Conservation (phyloP, 2,329 filamentous ascomycete genomes). For the Aspergillus texensis region DNA sequence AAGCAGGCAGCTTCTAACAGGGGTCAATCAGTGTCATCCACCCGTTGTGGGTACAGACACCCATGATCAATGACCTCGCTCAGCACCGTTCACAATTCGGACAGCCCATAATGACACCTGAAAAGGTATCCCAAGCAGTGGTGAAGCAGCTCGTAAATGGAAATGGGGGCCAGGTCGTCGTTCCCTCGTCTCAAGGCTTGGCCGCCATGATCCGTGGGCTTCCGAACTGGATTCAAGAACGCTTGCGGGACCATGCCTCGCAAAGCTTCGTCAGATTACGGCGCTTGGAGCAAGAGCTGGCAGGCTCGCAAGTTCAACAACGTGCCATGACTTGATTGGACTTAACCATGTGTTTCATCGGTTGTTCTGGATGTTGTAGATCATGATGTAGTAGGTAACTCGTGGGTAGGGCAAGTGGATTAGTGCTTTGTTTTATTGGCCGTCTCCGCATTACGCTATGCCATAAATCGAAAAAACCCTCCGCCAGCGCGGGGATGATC, state of each 20-base stretch:
- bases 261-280: neutral
- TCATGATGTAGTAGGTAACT: too few species aligned
- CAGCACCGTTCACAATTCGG: conserved; percentile 30
- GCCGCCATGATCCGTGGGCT: neutral
- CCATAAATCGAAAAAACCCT: neutral
- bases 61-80: conserved; percentile 44
- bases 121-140: conserved; percentile 50
- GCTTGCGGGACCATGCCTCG: neutral
- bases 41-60: conserved; percentile 52
- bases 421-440: neutral
- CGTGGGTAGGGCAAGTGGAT: too few species aligned
- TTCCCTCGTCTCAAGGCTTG: conserved; percentile 43
- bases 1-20: conserved; percentile 18
- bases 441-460: neutral
- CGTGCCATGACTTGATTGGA: neutral
- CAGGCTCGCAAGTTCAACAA: neutral
- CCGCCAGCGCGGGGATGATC: neutral
- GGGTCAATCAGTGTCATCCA: conserved; percentile 20
- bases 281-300: neutral
- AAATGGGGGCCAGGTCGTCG: conserved; percentile 51
- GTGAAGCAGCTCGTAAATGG: conserved; percentile 54
- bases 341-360: neutral
- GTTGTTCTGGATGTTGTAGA: neutral
- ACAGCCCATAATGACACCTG: conserved; percentile 38
- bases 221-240: neutral